phyloP scores from a whole-genome alignment of 176 grass and related monocot species.

The Avena eriantha region DNA sequence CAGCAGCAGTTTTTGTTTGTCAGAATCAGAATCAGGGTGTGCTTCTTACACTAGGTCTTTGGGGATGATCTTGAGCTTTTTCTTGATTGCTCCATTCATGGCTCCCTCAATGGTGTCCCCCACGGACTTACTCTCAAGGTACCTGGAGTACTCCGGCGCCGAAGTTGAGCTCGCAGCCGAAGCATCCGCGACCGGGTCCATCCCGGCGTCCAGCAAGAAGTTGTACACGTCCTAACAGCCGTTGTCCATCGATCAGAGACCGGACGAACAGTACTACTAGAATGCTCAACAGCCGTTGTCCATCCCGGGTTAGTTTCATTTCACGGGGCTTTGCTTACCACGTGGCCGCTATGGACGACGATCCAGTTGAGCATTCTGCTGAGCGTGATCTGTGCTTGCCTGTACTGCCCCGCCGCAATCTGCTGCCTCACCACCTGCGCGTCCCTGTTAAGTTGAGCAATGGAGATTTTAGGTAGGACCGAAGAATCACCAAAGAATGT shows the following conservation, averaged over 20 bases:
- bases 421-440: constrained; percentile 58
- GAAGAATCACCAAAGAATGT: neutral
- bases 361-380: constrained; percentile 51
- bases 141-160: constrained; percentile 50
- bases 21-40: neutral
- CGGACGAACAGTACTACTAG: too few relatives aligned
- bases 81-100: constrained; percentile 84
- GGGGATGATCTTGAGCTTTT: constrained; percentile 85
- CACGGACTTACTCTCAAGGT: constrained; percentile 52
- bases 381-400: constrained; percentile 41
- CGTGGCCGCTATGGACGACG: constrained; percentile 48
- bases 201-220: constrained; percentile 73
- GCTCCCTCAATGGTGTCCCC: constrained; percentile 47
- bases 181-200: constrained; percentile 49
- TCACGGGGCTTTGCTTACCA: constrained; percentile 47
- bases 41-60: constrained; percentile 52
- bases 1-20: neutral
- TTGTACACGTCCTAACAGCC: constrained; percentile 74
- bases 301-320: neutral
- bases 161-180: neutral
- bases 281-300: neutral
- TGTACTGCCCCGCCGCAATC: constrained; percentile 48
- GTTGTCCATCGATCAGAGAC: neutral
- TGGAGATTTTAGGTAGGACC: neutral
- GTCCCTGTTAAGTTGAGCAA: constrained; percentile 47